phyloP scores from a whole-genome alignment of 2,329 filamentous ascomycete genomes.

The Ophiostoma populinum region DNA sequence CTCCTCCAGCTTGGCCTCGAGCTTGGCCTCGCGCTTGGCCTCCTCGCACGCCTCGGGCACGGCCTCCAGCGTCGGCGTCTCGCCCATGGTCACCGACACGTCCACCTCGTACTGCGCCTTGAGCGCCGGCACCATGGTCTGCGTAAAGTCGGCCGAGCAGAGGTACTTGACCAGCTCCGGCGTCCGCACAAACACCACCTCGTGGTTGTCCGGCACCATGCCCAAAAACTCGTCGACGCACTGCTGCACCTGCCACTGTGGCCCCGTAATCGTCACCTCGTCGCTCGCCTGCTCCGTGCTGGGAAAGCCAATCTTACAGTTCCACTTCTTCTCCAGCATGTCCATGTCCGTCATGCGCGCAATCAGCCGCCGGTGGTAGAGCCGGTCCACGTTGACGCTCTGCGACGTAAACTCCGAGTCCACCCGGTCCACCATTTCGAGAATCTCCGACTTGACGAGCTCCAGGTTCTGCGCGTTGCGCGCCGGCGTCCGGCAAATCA shows the following conservation, averaged over 20 bases:
- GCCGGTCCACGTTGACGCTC: constrained; percentile 78
- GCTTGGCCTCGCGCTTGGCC: no score
- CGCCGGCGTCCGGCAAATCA: constrained; percentile 93
- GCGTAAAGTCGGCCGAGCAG: constrained; percentile 61
- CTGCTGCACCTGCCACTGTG: constrained; percentile 94
- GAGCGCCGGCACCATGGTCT: constrained; percentile 66
- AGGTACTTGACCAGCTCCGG: constrained; percentile 66
- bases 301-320: constrained; percentile 97
- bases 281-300: constrained; percentile 96
- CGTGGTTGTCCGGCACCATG: constrained; percentile 94
- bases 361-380: constrained; percentile 90
- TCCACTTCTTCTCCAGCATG: constrained; percentile 95
- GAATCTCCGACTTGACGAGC: constrained; percentile 94
- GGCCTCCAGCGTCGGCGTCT: no score
- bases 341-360: constrained; percentile 78
- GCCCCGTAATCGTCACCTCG: constrained; percentile 85
- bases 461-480: constrained; percentile 94
- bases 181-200: constrained; percentile 66
- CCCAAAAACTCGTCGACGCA: constrained; percentile 92
- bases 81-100: constrained; percentile 42
- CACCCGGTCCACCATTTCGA: constrained; percentile 97
- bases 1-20: constrained; percentile 40
- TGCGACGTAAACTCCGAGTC: constrained; percentile 96
- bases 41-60: no score
- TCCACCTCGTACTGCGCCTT: constrained; percentile 87